These are phyloP conservation scores for Salix udensis DNA, from an alignment of 345 rosid genomes.

Conservation along the genomic window DNA sequence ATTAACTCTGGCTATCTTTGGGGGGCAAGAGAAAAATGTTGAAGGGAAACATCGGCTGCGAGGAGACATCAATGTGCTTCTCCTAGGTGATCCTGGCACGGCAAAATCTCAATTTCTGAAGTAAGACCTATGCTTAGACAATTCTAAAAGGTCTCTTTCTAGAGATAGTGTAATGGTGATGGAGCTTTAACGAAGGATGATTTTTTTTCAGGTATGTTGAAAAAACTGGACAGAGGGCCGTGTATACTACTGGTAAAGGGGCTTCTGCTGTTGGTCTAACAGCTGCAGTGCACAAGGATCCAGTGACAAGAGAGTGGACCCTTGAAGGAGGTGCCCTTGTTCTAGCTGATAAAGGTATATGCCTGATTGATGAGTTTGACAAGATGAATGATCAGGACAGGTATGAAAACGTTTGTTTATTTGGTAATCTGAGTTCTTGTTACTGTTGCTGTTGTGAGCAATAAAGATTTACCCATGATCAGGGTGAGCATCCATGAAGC, in stretches of 20 bases:
- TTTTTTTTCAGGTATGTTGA: conserved; percentile 69
- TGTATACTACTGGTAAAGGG: conserved; percentile 97
- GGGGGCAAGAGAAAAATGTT: conserved; percentile 95
- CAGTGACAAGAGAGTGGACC: conserved; percentile 98
- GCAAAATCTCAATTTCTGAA: conserved; percentile 97
- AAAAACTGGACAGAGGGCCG: conserved; percentile 99
- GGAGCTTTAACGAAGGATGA: conserved; percentile 5
- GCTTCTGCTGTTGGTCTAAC: conserved; percentile 98
- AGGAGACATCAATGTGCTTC: conserved; percentile 92
- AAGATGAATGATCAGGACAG: conserved; percentile 99
- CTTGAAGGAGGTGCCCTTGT: conserved; percentile 99
- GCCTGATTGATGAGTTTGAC: conserved; percentile 98
- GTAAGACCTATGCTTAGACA: conserved; percentile 37
- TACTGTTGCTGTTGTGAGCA: background rate
- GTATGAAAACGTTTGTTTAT: conserved; percentile 31
- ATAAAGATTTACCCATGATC: conserved; percentile 14
- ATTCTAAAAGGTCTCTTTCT: too few relatives aligned
- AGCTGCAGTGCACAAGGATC: conserved; percentile 99
- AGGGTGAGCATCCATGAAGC: conserved; percentile 99
- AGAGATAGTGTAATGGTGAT: background rate
- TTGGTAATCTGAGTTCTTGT: background rate
- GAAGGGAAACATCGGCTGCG: conserved; percentile 86
- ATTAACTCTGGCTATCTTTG: conserved; percentile 91
- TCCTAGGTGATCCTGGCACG: conserved; percentile 95
- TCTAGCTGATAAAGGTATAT: conserved; percentile 90